Conservation (phyloP, 805 yeast genomes). For the Naumovozyma dairenensis region DNA sequence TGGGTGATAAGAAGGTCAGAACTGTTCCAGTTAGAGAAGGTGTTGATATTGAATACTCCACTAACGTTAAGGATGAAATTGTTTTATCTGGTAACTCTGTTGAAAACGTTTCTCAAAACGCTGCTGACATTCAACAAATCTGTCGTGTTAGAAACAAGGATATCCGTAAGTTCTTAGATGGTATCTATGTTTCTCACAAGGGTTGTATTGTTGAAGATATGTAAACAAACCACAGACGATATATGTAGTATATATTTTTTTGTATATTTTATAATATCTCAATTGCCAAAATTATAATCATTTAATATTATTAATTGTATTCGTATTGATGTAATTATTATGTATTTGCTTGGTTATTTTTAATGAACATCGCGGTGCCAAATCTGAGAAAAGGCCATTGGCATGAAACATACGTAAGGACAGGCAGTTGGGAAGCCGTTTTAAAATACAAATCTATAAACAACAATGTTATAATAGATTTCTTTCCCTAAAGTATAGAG, state of each 20-base stretch:
- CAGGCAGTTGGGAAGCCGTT: no score
- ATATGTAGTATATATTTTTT: slow-evolving; percentile 1
- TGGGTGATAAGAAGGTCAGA: slow-evolving; percentile 98
- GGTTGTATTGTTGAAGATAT: slow-evolving; percentile 71
- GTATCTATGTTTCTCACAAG: slow-evolving; percentile 97
- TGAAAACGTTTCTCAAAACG: slow-evolving; percentile 91
- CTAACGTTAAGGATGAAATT: slow-evolving; percentile 89
- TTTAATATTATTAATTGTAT: not conserved
- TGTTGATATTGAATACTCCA: slow-evolving; percentile 73
- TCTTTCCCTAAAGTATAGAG: no score
- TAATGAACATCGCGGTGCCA: no score
- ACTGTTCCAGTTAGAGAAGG: slow-evolving; percentile 78
- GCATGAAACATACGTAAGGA: no score
- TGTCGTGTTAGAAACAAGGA: slow-evolving; percentile 99
- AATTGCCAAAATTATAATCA: not conserved
- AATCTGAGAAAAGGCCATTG: no score
- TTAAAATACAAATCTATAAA: no score
- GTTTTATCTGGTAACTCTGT: slow-evolving; percentile 58
- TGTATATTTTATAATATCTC: not conserved
- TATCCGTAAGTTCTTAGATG: slow-evolving; percentile 99
- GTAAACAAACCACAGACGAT: slow-evolving; percentile 13
- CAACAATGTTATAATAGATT: no score
- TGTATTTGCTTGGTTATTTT: no score
- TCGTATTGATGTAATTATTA: not conserved
- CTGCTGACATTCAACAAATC: slow-evolving; percentile 96